Evolutionary conservation across 192 early-diverging fungal species (phyloP).

Genomic region (Entophlyctis helioformis): DNA sequence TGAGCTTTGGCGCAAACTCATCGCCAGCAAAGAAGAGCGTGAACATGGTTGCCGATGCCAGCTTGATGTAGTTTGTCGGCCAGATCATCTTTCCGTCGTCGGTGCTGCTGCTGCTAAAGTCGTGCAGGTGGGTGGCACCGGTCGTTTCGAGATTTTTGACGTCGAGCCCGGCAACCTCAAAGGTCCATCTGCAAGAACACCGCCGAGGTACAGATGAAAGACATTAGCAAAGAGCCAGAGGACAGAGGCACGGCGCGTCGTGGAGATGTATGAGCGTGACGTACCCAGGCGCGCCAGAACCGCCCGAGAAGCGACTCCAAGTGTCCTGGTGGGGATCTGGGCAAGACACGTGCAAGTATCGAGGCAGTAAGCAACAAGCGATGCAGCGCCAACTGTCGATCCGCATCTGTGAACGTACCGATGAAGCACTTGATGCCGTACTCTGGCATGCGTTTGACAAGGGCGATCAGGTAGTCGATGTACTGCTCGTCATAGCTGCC

Average conservation of each 20-base stretch:
- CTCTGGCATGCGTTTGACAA: conserved; percentile 52
- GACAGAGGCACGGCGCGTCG: too few relatives aligned
- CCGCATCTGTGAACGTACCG: conserved; percentile 3
- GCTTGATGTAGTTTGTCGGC: conserved; percentile 83
- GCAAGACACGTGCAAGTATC: neutral
- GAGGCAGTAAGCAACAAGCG: neutral
- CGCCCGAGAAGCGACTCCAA: conserved; percentile 57
- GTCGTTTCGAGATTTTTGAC: conserved; percentile 59
- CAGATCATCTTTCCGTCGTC: conserved; percentile 45
- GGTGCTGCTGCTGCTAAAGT: conserved; percentile 30
- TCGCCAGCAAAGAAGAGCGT: conserved; percentile 66
- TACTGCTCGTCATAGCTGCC: conserved; percentile 72
- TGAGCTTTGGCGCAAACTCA: conserved; percentile 57
- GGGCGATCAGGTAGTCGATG: conserved; percentile 58
- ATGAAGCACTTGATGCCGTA: conserved; percentile 79
- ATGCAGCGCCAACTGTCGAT: neutral
- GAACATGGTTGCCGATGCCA: conserved; percentile 75
- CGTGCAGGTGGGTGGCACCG: conserved; percentile 71
- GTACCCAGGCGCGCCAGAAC: conserved; percentile 64
- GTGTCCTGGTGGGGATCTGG: conserved; percentile 79
- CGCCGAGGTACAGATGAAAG: neutral
- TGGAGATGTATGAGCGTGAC: neutral
- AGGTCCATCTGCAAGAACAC: conserved; percentile 54
- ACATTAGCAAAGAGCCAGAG: conserved; percentile 6
- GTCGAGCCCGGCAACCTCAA: conserved; percentile 69